Evolutionary conservation across 2,329 filamentous ascomycete species (phyloP).

Genomic region (Fusarium annulatum): DNA sequence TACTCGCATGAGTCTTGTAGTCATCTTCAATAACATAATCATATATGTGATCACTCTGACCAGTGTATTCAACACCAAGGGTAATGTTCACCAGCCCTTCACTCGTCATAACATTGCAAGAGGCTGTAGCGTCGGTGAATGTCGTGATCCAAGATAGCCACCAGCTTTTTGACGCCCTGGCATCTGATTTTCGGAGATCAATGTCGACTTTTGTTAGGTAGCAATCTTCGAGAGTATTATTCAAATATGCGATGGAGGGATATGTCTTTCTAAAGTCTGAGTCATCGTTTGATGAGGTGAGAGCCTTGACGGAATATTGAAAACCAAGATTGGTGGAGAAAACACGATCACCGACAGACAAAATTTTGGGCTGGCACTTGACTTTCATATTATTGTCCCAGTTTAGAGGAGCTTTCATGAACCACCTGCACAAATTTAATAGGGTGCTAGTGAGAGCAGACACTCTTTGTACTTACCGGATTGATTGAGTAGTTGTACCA

Average conservation of each 20-base stretch:
- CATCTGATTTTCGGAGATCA: slow-evolving; percentile 7
- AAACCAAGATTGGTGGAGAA: slow-evolving; percentile 11
- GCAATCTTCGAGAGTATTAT: slow-evolving; percentile 15
- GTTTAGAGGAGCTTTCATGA: slow-evolving; percentile 23
- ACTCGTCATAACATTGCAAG: slow-evolving; percentile 2
- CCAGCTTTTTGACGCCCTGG: neutral
- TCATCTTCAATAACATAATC: slow-evolving; percentile 21
- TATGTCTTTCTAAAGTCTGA: neutral
- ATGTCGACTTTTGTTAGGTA: neutral
- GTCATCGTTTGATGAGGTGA: neutral
- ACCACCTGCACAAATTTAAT: neutral
- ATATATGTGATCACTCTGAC: slow-evolving; percentile 2
- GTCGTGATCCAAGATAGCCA: slow-evolving; percentile 23
- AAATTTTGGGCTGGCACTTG: slow-evolving; percentile 18
- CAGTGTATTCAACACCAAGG: slow-evolving; percentile 13
- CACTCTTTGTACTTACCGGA: neutral
- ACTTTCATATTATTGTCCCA: slow-evolving; percentile 12
- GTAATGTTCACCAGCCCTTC: slow-evolving; percentile 11
- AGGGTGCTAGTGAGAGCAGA: neutral
- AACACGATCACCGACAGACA: slow-evolving; percentile 26
- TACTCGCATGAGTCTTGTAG: slow-evolving; percentile 13
- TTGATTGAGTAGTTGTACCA: neutral
- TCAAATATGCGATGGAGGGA: slow-evolving; percentile 12
- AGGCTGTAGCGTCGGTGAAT: neutral
- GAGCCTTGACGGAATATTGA: slow-evolving; percentile 20